A percentile compares a stretch with the other conserved stretches of the same genome.
Conservation (phyloP, 75 land plant species). For the Sequoia sempervirens region DNA sequence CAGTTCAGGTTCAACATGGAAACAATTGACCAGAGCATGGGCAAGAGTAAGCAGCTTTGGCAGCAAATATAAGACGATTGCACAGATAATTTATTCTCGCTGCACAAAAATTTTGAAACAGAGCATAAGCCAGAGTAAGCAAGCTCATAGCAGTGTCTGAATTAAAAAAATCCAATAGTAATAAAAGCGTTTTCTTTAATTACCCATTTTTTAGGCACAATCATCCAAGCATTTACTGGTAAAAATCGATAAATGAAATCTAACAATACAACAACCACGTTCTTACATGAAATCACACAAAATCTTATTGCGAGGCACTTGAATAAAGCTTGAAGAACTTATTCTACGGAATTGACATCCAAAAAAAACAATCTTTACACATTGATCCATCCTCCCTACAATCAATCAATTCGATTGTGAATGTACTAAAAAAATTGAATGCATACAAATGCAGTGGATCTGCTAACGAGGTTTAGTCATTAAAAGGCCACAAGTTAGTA, state of each 20-base stretch:
- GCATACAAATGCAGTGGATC: no score
- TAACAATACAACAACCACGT: not conserved
- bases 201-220: not conserved
- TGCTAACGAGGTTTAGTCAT: no score
- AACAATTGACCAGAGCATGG: not conserved
- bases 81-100: not conserved
- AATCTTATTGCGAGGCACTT: not conserved
- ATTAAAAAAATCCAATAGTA: not conserved
- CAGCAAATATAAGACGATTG: not conserved
- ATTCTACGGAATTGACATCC: not conserved
- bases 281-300: not conserved
- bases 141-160: not conserved
- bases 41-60: not conserved
- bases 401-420: not conserved
- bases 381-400: not conserved
- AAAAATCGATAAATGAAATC: not conserved
- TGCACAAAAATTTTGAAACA: not conserved
- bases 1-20: not conserved
- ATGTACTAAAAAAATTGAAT: no score
- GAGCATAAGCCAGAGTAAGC: not conserved
- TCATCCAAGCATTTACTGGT: not conserved
- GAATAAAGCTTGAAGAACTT: not conserved
- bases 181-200: not conserved
- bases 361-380: not conserved
- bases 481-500: no score